Conservation (phyloP, 1,284 basidiomycete species). For the Mixia osmundae region DNA sequence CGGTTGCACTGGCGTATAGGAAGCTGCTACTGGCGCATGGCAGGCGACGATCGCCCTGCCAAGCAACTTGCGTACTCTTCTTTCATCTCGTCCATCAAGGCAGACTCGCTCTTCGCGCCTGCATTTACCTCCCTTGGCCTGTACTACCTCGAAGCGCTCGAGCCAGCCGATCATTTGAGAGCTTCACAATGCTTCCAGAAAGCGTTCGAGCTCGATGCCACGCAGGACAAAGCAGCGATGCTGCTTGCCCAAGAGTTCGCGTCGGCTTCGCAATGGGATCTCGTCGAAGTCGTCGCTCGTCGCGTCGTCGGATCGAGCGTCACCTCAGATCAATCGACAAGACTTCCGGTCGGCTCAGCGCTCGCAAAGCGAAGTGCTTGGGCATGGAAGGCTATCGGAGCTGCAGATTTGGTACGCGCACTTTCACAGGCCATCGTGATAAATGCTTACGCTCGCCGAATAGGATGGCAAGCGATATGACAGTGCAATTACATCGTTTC, state of each 20-base stretch:
- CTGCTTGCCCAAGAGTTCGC: conserved; percentile 73
- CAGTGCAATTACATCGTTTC: conserved; percentile 62
- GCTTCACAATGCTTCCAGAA: conserved; percentile 95
- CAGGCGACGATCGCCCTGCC: conserved; percentile 27
- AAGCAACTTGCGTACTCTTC: conserved; percentile 20
- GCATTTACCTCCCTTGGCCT: conserved; percentile 82
- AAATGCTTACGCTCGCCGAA: neutral
- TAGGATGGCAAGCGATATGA: conserved; percentile 52
- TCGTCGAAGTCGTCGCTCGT: conserved; percentile 76
- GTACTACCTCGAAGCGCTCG: conserved; percentile 51
- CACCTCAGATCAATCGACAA: neutral
- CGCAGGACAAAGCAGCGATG: conserved; percentile 62
- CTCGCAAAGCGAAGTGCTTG: conserved; percentile 41
- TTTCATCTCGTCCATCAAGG: conserved; percentile 65
- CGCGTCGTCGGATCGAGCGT: conserved; percentile 45
- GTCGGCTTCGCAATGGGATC: conserved; percentile 79
- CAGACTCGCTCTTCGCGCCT: conserved; percentile 52
- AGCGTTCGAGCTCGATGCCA: conserved; percentile 85
- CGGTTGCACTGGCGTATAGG: conserved; percentile 25
- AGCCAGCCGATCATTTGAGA: conserved; percentile 54
- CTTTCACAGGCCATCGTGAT: neutral
- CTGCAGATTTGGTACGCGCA: conserved; percentile 58
- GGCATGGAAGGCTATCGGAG: conserved; percentile 96
- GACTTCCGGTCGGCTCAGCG: neutral
- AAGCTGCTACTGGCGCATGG: conserved; percentile 47